Evolutionary conservation across 1,284 basidiomycete genomes (phyloP).

Genomic region (Wallemia hederae): DNA sequence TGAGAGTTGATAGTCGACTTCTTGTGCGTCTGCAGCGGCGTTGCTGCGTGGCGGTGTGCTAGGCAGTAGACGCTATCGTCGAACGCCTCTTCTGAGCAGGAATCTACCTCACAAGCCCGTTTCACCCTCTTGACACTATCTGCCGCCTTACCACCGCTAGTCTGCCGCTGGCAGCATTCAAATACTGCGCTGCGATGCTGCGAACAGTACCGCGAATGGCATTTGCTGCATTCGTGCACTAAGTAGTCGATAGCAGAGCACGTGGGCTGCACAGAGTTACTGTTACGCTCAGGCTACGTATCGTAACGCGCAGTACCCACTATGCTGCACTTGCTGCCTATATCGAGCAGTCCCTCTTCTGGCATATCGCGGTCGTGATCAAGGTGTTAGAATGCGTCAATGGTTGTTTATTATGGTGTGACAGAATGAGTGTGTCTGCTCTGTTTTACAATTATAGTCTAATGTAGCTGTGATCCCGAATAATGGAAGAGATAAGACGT

Average conservation of each 20-base stretch:
- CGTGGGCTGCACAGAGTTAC: not conserved
- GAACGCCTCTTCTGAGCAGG: not conserved
- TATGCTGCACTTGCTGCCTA: not conserved
- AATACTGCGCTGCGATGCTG: not conserved
- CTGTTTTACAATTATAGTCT: not conserved
- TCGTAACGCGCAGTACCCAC: not conserved
- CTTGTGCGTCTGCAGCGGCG: not conserved
- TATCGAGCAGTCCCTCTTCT: not conserved
- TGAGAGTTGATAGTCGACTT: not conserved
- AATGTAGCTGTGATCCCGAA: not conserved
- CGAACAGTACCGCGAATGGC: not conserved
- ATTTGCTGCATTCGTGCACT: not conserved
- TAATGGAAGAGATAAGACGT: not conserved
- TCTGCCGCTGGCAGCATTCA: not conserved
- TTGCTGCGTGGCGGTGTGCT: not conserved
- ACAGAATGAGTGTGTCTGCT: no score
- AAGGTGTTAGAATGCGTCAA: not conserved
- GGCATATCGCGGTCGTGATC: not conserved
- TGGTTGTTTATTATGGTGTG: not conserved
- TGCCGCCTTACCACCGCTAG: no score
- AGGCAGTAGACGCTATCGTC: not conserved
- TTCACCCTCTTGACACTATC: not conserved
- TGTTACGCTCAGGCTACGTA: not conserved
- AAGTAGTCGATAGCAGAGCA: not conserved
- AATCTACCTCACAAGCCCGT: not conserved